These are phyloP conservation scores for Orbilia brochopaga DNA, from an alignment of 2,329 filamentous ascomycete species.

Conservation along the genomic window DNA sequence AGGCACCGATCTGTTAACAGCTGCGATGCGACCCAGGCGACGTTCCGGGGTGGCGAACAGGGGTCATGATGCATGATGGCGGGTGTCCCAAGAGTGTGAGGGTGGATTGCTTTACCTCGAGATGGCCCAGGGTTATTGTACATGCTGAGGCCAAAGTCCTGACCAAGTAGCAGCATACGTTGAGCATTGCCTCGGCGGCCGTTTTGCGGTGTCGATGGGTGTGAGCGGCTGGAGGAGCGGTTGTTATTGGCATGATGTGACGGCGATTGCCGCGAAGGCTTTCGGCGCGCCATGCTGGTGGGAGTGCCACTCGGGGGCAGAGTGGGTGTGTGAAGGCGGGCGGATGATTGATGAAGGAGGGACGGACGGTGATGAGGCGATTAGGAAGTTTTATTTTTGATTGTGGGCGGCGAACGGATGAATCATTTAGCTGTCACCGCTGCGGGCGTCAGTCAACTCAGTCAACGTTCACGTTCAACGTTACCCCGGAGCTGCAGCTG, in stretches of 20 bases:
- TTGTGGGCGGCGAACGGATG: too few species aligned
- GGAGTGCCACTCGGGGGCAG: not conserved
- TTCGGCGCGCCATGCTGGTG: conserved; percentile 34
- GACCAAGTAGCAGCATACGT: conserved; percentile 25
- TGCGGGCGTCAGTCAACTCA: too few species aligned
- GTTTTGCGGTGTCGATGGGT: conserved; percentile 6
- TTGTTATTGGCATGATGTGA: conserved; percentile 12
- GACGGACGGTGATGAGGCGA: not conserved
- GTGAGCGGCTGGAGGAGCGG: conserved; percentile 10
- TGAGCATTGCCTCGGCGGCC: conserved; percentile 26
- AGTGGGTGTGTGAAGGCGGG: not conserved
- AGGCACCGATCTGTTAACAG: conserved; percentile 3
- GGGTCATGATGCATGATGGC: not conserved
- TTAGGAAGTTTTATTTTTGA: too few species aligned
- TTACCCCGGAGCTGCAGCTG: not conserved
- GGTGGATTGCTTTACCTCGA: conserved; percentile 29
- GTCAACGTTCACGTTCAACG: not conserved
- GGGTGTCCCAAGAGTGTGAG: conserved; percentile 1
- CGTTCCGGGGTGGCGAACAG: not conserved
- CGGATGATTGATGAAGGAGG: not conserved
- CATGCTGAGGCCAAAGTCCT: conserved; percentile 12
- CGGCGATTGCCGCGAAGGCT: conserved; percentile 17
- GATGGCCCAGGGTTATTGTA: conserved; percentile 10
- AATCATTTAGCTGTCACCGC: too few species aligned
- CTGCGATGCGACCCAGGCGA: not conserved